Base-by-base conservation (phyloP, 345 rosid genomes). In the Psidium friedrichsthalianum region DNA sequence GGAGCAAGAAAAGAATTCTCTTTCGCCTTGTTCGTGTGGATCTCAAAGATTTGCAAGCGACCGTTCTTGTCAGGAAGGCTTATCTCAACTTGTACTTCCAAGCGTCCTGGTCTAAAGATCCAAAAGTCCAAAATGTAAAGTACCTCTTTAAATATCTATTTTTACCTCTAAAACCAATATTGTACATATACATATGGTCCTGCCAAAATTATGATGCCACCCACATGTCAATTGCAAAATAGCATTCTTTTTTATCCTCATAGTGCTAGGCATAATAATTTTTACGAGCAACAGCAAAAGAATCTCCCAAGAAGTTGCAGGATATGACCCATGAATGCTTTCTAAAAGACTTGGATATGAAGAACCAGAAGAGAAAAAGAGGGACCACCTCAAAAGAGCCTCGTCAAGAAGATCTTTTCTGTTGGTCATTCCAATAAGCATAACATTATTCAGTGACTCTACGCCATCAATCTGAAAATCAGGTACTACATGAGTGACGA, bases 401-500 rank as follows among this genome's bases (percentile, higher is more conserved):
- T 95, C 99, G 89, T 98, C 99, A 86, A 98, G 96, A 91, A 95
- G 91, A 92, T 98, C 99, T 92, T 94, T 95, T 91, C 99, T 93
- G 90, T 98, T 95, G 89, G 99, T 96, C 99, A 95, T 98, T 89
- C 99, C 99, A 90, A 96, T 98, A 83, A 96, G 99, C 89, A 98
- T 90, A 83, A 97, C 99, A 92, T 98, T 98, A 87, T 98, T 98
- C 84, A 98, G 94, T 36, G 98, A 93, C 92, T 98, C 99, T 94
- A 96, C 99, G 25, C 99, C 99, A 91, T 98, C 99, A 83, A 98
- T 98, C 99, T 95, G 98, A 89, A 91, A 86, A 91, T 24, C 56
- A 15, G 16, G 49, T 12, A 57, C 20, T n/a, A 59, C 10, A 2
- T 61, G 24, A 84, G 78, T 6, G 11, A 42, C 42, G 6, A 40